A percentile compares a stretch with the other conserved stretches of the same genome.
These are phyloP conservation scores for Torulaspora maleeae DNA, from an alignment of 805 yeast species.

Conservation along the genomic window DNA sequence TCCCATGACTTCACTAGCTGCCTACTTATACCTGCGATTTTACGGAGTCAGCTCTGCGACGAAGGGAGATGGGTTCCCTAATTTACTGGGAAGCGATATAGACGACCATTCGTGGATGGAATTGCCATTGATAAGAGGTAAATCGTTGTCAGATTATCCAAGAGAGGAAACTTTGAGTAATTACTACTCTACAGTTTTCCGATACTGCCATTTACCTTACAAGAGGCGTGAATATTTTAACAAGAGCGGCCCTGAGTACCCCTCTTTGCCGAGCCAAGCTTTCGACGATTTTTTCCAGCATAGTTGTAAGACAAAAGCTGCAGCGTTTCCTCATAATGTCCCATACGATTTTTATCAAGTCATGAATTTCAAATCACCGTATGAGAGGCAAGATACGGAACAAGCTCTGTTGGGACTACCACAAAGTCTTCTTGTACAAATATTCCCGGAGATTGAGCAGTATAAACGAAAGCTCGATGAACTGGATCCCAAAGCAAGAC, in stretches of 20 bases:
- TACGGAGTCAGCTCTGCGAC: slow-evolving; percentile 26
- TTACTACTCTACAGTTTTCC: slow-evolving; percentile 28
- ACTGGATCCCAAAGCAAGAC: slow-evolving; percentile 16
- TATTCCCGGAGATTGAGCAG: slow-evolving; percentile 32
- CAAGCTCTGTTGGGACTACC: slow-evolving; percentile 5
- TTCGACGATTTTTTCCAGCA: slow-evolving; percentile 6
- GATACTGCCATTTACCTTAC: slow-evolving; percentile 32
- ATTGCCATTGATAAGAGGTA: slow-evolving; percentile 29
- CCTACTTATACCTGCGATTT: slow-evolving; percentile 30
- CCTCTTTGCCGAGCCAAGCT: slow-evolving; percentile 15
- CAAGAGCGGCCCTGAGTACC: slow-evolving; percentile 14
- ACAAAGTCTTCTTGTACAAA: slow-evolving; percentile 18
- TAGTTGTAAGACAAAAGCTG: slow-evolving; percentile 1
- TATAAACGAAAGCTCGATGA: slow-evolving; percentile 15
- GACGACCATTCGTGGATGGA: slow-evolving; percentile 17
- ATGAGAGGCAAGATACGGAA: slow-evolving; percentile 1
- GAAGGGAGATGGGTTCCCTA: slow-evolving; percentile 34
- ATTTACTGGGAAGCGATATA: slow-evolving; percentile 13
- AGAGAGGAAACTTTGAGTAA: slow-evolving; percentile 29
- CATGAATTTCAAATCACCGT: slow-evolving; percentile 22
- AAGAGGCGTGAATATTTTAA: slow-evolving; percentile 29
- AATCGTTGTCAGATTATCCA: slow-evolving; percentile 27
- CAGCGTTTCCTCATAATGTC: slow-evolving; percentile 21
- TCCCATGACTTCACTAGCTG: slow-evolving; percentile 30
- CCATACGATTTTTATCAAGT: slow-evolving; percentile 26